Evolutionary conservation across 805 yeast species (phyloP).

Genomic region (Monosporozyma yasuniensis): DNA sequence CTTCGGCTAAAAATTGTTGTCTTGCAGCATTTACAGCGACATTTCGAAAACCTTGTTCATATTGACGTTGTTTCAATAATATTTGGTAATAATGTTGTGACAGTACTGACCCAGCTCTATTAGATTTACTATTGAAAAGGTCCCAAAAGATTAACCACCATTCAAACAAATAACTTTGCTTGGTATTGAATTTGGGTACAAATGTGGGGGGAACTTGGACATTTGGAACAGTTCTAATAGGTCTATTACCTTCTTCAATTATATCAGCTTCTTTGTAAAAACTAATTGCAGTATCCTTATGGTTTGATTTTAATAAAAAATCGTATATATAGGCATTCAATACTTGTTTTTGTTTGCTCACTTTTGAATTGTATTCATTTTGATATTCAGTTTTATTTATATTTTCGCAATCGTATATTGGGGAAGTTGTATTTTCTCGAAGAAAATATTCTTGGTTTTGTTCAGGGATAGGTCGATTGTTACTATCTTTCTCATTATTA

Average conservation of each 20-base stretch:
- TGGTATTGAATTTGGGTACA: constrained; percentile 39
- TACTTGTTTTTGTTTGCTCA: constrained; percentile 35
- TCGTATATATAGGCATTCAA: constrained; percentile 83
- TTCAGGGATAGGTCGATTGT: not conserved
- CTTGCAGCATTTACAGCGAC: constrained; percentile 38
- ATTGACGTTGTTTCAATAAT: constrained; percentile 39
- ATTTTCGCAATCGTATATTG: not conserved
- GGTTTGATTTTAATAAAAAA: constrained; percentile 64
- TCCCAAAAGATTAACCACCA: constrained; percentile 99
- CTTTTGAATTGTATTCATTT: not conserved
- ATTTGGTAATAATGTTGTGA: constrained; percentile 68
- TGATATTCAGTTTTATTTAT: not conserved
- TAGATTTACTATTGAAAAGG: constrained; percentile 72
- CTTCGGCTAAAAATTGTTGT: constrained; percentile 35
- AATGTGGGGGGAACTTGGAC: not conserved
- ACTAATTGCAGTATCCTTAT: constrained; percentile 61
- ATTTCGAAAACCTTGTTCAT: constrained; percentile 49
- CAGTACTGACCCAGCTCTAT: constrained; percentile 49
- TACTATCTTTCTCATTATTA: not conserved
- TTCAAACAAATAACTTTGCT: constrained; percentile 78
- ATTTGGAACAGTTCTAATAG: not conserved
- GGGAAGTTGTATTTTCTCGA: not conserved
- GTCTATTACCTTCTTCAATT: constrained; percentile 12
- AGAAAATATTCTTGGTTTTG: not conserved
- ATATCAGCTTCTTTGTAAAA: constrained; percentile 74